Conservation (phyloP, 2,329 filamentous ascomycete genomes). For the Chaetothyriales sp. region DNA sequence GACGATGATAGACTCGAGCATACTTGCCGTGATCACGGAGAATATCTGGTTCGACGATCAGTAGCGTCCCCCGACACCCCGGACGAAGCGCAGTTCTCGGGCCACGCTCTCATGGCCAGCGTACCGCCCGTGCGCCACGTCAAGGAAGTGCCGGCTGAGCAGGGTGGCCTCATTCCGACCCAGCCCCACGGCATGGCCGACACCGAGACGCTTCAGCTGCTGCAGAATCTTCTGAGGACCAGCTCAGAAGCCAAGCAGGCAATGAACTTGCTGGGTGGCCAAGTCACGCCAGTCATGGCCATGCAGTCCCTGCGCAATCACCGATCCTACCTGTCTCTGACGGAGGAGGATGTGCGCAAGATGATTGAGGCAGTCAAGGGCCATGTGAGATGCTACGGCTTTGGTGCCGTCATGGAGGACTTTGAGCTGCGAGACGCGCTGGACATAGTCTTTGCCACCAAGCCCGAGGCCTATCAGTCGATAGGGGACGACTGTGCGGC, state of each 20-base stretch:
- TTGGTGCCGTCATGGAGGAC: conserved; percentile 56
- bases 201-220: conserved; percentile 45
- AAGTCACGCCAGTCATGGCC: conserved; percentile 87
- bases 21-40: conserved; percentile 84
- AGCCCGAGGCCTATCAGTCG: conserved; percentile 23
- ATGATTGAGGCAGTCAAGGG: conserved; percentile 60
- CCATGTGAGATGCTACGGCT: conserved; percentile 86
- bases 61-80: conserved; percentile 39
- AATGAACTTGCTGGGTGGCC: conserved; percentile 43
- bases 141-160: conserved; percentile 32
- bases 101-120: conserved; percentile 85
- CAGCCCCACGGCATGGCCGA: conserved; percentile 66
- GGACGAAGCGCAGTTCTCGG: conserved; percentile 55
- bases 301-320: conserved; percentile 70
- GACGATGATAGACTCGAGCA: conserved; percentile 46
- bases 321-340: conserved; percentile 53
- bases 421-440: conserved; percentile 59
- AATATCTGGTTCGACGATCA: conserved; percentile 54
- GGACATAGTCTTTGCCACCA: conserved; percentile 53
- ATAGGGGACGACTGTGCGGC: conserved; percentile 11
- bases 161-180: conserved; percentile 29
- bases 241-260: conserved; percentile 72
- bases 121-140: conserved; percentile 63
- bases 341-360: conserved; percentile 52
- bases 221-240: conserved; percentile 70